Evolutionary conservation across 225 moss, liverwort and hornwort species (phyloP).

Genomic region (Anthoceros angustus): DNA sequence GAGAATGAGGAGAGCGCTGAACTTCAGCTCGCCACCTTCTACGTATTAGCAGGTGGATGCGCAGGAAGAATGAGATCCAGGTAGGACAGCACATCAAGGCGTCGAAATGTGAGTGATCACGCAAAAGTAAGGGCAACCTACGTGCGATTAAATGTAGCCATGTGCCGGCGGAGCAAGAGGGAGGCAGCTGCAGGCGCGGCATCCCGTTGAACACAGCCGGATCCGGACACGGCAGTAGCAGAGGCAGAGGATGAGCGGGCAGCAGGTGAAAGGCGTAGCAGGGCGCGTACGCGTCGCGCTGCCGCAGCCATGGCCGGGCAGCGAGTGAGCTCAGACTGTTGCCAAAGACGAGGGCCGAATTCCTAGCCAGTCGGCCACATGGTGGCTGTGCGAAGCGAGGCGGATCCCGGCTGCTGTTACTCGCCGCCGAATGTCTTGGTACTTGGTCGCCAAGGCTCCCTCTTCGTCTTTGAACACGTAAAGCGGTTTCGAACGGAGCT

Average conservation of each 20-base stretch:
- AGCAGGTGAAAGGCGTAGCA: neutral
- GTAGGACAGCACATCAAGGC: too few relatives aligned
- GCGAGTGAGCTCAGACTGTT: neutral
- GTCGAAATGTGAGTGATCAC: neutral
- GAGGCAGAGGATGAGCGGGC: neutral
- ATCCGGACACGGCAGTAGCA: neutral
- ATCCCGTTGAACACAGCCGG: neutral
- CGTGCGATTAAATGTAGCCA: slow-evolving; percentile 2
- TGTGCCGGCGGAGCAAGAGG: neutral
- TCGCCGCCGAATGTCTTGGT: too few relatives aligned
- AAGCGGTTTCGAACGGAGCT: too few relatives aligned
- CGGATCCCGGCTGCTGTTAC: too few relatives aligned
- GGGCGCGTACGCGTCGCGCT: neutral
- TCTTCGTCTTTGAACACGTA: too few relatives aligned
- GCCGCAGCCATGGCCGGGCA: slow-evolving; percentile 2
- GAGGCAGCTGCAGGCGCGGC: neutral
- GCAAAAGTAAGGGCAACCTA: neutral
- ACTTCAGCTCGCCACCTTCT: too few relatives aligned
- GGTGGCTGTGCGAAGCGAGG: neutral
- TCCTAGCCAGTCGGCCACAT: neutral
- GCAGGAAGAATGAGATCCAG: too few relatives aligned
- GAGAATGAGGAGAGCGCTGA: too few relatives aligned
- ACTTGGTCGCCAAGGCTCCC: too few relatives aligned
- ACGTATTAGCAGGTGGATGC: too few relatives aligned
- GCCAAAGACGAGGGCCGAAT: neutral